Evolutionary conservation across 306 rosid species (phyloP).

Genomic region (Carpinus viminea): DNA sequence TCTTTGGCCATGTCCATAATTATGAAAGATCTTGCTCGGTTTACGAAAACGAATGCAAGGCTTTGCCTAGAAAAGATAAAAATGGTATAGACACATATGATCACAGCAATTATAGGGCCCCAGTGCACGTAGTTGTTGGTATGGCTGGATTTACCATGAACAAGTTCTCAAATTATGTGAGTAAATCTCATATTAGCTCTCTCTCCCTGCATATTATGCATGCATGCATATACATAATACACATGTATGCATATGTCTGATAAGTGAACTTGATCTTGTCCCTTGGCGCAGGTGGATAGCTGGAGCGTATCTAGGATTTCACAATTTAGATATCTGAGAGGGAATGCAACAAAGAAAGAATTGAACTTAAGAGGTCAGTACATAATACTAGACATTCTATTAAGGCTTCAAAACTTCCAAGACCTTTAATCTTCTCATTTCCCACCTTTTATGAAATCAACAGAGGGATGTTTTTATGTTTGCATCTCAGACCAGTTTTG

Average conservation of each 20-base stretch:
- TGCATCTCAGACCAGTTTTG: too few relatives aligned
- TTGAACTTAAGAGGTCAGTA: slow-evolving; percentile 65
- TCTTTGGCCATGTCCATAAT: slow-evolving; percentile 84
- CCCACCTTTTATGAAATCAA: too few relatives aligned
- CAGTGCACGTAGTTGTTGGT: slow-evolving; percentile 79
- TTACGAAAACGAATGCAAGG: slow-evolving; percentile 45
- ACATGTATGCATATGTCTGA: neutral
- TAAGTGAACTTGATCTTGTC: neutral
- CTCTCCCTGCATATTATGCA: neutral
- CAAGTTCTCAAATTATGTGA: slow-evolving; percentile 46
- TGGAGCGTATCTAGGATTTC: slow-evolving; percentile 70
- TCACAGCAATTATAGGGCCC: slow-evolving; percentile 67
- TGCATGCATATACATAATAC: neutral
- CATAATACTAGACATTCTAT: too few relatives aligned
- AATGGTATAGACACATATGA: slow-evolving; percentile 71
- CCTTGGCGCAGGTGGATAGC: slow-evolving; percentile 30
- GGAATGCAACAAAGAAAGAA: slow-evolving; percentile 53
- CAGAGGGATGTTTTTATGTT: too few relatives aligned
- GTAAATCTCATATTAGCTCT: slow-evolving; percentile 22
- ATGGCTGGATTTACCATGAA: slow-evolving; percentile 88
- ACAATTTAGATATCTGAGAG: slow-evolving; percentile 68
- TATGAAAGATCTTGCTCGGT: slow-evolving; percentile 86
- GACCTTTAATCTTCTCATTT: too few relatives aligned
- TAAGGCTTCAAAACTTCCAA: too few relatives aligned
- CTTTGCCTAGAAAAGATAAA: slow-evolving; percentile 59